Evolutionary conservation across 345 rosid genomes (phyloP).

Genomic region (Erodium maritimum): DNA sequence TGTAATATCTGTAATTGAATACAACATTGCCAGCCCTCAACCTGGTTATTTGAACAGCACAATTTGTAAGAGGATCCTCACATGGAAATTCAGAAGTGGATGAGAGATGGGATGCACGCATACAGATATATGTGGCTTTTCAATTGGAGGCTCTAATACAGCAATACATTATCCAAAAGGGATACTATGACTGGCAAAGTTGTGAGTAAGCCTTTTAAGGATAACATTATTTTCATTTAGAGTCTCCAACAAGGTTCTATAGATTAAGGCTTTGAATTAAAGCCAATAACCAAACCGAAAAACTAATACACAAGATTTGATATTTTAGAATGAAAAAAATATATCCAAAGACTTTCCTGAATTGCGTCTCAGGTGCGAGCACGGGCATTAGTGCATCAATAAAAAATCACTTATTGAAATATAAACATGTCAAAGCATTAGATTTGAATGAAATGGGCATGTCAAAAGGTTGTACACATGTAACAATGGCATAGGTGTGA

Average conservation of each 20-base stretch:
- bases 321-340: too few relatives aligned
- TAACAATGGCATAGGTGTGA: neutral
- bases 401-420: neutral
- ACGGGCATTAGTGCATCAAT: neutral
- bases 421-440: neutral
- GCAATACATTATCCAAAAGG: too few relatives aligned
- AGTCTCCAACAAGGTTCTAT: too few relatives aligned
- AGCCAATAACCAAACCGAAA: neutral
- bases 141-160: neutral
- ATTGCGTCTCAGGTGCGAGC: neutral
- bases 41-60: slow-evolving; percentile 38
- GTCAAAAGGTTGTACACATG: neutral
- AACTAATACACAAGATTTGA: neutral
- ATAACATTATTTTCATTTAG: neutral
- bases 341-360: neutral
- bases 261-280: too few relatives aligned
- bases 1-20: slow-evolving; percentile 81
- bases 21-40: slow-evolving; percentile 91
- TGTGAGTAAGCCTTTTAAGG: neutral
- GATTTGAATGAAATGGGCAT: too few relatives aligned
- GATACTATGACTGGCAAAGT: neutral
- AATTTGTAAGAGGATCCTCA: neutral
- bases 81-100: neutral
- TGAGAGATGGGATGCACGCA: neutral
- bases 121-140: neutral